Evolutionary conservation across 1,139 yeast species (phyloP).

Genomic region (Ogataea hybrid): DNA sequence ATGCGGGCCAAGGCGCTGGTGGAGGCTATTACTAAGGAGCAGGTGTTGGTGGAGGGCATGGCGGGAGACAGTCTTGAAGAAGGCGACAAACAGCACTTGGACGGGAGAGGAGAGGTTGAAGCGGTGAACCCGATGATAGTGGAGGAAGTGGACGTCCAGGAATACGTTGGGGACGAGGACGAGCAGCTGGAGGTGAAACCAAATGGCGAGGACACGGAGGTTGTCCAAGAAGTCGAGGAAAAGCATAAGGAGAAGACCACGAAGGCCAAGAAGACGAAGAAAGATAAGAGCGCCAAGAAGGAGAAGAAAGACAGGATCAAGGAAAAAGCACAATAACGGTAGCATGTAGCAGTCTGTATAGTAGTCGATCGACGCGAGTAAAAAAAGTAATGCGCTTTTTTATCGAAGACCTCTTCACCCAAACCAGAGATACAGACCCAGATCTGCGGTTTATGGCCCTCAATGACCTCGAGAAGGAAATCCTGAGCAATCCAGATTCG

Average conservation of each 20-base stretch:
- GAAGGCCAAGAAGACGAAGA: conserved; percentile 11
- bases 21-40: conserved; percentile 39
- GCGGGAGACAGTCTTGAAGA: conserved; percentile 15
- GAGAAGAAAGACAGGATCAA: conserved; percentile 22
- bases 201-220: conserved; percentile 8
- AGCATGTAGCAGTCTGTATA: not conserved
- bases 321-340: not conserved
- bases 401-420: conserved; percentile 41
- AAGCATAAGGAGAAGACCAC: not conserved
- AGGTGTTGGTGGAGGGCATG: conserved; percentile 38
- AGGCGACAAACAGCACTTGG: not conserved
- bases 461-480: conserved; percentile 63
- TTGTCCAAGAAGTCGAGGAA: conserved; percentile 8
- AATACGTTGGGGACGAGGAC: conserved; percentile 31
- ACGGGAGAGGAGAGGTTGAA: not conserved
- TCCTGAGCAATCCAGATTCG: conserved; percentile 32
- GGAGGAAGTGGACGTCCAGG: conserved; percentile 43
- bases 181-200: conserved; percentile 27
- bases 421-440: conserved; percentile 68
- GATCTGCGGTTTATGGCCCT: conserved; percentile 87
- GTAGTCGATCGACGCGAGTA: conserved; percentile 13
- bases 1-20: conserved; percentile 43
- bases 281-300: conserved; percentile 27
- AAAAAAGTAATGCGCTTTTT: conserved; percentile 23
- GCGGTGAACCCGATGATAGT: conserved; percentile 32